A percentile compares a stretch with the other conserved stretches of the same genome.
phyloP scores from a whole-genome alignment of 768 basidiomycete genomes.

The Gymnopilus junonius region DNA sequence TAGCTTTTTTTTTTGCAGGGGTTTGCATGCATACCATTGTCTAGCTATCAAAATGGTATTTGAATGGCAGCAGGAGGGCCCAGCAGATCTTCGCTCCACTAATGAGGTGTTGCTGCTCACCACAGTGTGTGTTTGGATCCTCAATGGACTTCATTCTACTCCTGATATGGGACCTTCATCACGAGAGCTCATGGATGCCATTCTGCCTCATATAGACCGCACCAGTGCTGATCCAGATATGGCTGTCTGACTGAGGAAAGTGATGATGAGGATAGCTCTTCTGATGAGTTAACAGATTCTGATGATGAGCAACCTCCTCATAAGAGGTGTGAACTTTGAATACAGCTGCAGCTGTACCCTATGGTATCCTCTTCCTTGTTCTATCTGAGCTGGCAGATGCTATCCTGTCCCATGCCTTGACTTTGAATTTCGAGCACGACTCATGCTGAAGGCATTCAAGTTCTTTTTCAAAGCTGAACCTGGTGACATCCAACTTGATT shows the following conservation, averaged over 20 bases:
- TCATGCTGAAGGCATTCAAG: conserved; percentile 6
- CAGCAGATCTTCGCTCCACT: neutral
- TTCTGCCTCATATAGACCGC: conserved; percentile 19
- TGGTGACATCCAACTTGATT: neutral
- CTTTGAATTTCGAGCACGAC: neutral
- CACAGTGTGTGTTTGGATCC: conserved; percentile 17
- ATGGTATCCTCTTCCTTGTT: conserved; percentile 10
- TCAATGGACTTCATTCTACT: conserved; percentile 26
- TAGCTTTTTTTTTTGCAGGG: conserved; percentile 12
- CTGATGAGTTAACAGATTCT: neutral
- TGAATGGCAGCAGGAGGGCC: neutral
- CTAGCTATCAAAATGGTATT: conserved; percentile 21
- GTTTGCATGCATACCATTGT: conserved; percentile 20
- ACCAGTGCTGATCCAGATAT: conserved; percentile 8
- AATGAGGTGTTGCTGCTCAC: conserved; percentile 19
- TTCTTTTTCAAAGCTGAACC: conserved; percentile 5
- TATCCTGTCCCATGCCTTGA: conserved; percentile 6
- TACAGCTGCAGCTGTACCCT: conserved; percentile 6
- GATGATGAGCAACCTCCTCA: neutral
- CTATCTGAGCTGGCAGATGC: neutral
- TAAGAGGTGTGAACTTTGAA: neutral
- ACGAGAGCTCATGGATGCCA: conserved; percentile 19
- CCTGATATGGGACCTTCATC: conserved; percentile 20
- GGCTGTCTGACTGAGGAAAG: neutral
- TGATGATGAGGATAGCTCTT: neutral